Base-by-base conservation (phyloP, 176 grass and related monocot species). In the Hyparrhenia diplandra region DNA sequence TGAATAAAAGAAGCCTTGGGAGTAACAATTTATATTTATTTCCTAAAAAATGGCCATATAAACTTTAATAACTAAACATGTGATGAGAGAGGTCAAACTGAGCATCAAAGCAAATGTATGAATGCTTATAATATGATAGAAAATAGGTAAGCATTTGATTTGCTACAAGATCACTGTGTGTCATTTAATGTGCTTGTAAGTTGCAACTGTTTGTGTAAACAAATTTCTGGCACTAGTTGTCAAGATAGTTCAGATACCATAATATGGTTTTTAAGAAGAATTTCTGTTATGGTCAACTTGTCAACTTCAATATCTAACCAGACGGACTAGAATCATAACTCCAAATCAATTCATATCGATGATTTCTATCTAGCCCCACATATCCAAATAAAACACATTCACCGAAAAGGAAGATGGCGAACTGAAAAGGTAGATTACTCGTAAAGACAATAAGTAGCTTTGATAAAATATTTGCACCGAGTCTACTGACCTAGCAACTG, bases 401-500 rank as follows among this genome's bases (percentile, higher is more conserved):
- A 31, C 52, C 36, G 35, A 78, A 55, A 88, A 18, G 5, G 34
- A 79, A 68, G 39, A 25, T 12, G 43, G 7, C 35, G 18, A 72
- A 16, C 4, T 21, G 73, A 42, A 57, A 13, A 82, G 54, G 17
- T 20, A 73, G n/a, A 11, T 40, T 73, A 78, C 70, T 67, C 36
- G 18, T 29, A 78, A 59, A 60, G 21, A 40, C 39, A 74, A 60
- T 64, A 47, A 67, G 17, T 39, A 31, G 27, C 52, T 31, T 55
- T 35, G 34, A 45, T 52, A 74, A 18, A n/a, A 75, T 21, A 88
- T 73, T 27, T 80, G 29, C 39, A 85, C 31, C 17, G 3, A 57
- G 83, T 39, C 18, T 59, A 89, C 72, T 79, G 74, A 99, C 96
- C 96, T 93, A 64, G 89, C 77, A 77, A 91, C 74, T 62, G 78